Base-by-base conservation (phyloP, 2,329 filamentous ascomycete species). In the Arthrinium phaeospermum region DNA sequence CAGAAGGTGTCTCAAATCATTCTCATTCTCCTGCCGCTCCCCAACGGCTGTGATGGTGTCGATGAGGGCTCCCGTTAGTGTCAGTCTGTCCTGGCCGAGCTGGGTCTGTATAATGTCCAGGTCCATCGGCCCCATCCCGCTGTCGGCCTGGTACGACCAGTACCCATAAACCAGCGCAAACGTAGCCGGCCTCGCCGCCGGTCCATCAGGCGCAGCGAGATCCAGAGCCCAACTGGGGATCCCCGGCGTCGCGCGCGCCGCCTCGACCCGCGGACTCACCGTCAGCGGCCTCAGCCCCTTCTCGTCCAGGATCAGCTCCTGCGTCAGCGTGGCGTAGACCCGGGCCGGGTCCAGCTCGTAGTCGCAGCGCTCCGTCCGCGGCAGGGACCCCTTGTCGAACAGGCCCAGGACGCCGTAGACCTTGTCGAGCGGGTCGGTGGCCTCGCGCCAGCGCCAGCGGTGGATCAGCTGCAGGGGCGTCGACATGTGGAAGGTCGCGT, bases 391-490 rank as follows among this genome's bases (percentile, higher is more conserved):
- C 7, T 24, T 24, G n/a, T 51, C 47, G n/a, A 51, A 51, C 47
- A 51, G 12, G 8, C 47, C 47, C 3, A 51, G 47, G 2, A 51
- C 47, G 47, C 47, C n/a, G 47, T 51, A 51, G 47, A 51, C 24
- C 47, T 51, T 51, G 47, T 51, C 47, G 47, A 51, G 47, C 47
- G 47, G 47, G 47, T 51, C 24, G 47, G 47, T 51, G 47, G 47
- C 47, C 47, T 51, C 47, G 47, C 47, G 47, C 47, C n/a, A 51
- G 47, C 47, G 47, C 47, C 47, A 51, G n/a, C 49, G 49, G 22
- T 51, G 49, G n/a, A 51, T 51, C n/a, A 51, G 49, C 49, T 51
- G 49, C n/a, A 27, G 27, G n/a, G 49, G 49, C n/a, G 49, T 51
- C 49, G 49, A 51, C 49, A 51, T 51, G n/a, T 24, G 49, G 10